These are phyloP conservation scores for Paecilomyces niveus DNA, from an alignment of 2,329 filamentous ascomycete genomes.

Conservation along the genomic window DNA sequence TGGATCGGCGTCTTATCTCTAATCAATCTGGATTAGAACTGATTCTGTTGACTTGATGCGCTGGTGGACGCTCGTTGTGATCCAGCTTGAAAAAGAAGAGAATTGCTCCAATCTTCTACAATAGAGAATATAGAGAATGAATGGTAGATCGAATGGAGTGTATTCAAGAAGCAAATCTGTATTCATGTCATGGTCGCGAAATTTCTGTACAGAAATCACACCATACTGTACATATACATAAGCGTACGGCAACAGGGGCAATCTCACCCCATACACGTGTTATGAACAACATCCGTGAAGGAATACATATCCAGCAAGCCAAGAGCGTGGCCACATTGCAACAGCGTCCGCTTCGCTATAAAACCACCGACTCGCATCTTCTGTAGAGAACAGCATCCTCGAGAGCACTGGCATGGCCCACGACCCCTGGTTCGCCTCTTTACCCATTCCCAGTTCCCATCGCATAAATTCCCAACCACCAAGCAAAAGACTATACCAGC, in stretches of 20 bases:
- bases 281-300: not conserved
- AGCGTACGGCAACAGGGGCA: not conserved
- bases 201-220: not conserved
- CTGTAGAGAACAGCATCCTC: not conserved
- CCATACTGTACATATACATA: not conserved
- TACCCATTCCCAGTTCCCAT: conserved; percentile 10
- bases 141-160: not conserved
- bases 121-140: not conserved
- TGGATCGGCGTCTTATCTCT: not conserved
- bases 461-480: conserved; percentile 10
- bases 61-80: not conserved
- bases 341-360: not conserved
- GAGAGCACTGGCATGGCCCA: not conserved
- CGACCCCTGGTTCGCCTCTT: conserved; percentile 3
- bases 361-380: not conserved
- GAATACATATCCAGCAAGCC: not conserved
- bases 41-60: not conserved
- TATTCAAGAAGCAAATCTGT: not conserved
- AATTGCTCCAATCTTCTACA: not conserved
- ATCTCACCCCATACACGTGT: not conserved
- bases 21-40: not conserved
- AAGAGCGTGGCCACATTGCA: not conserved
- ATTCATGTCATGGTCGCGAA: not conserved
- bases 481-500: conserved; percentile 8
- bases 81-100: not conserved